phyloP scores from a whole-genome alignment of 2,329 filamentous ascomycete species.

The Lachnellula willkommii region DNA sequence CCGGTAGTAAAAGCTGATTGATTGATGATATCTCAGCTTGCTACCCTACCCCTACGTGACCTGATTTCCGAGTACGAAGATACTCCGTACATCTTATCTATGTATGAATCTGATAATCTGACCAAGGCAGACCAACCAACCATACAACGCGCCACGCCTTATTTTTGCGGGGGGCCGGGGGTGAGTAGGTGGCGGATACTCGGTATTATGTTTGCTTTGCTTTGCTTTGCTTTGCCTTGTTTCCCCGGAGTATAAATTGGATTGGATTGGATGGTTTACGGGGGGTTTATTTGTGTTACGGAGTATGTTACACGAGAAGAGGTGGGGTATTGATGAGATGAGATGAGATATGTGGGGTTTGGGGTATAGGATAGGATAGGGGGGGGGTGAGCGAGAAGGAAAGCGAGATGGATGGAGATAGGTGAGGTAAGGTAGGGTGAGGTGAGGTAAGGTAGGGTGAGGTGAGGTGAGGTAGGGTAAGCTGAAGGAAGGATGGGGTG shows the following conservation, averaged over 20 bases:
- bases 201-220: too few relatives aligned
- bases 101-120: too few relatives aligned
- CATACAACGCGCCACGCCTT: too few relatives aligned
- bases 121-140: too few relatives aligned
- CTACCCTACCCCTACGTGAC: too few relatives aligned
- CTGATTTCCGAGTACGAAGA: too few relatives aligned
- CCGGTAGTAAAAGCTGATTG: background rate
- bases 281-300: background rate
- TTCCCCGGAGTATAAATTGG: background rate
- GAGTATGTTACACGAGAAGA: too few relatives aligned
- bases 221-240: too few relatives aligned
- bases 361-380: background rate
- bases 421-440: background rate
- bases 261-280: background rate
- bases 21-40: background rate
- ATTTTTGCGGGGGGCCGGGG: too few relatives aligned
- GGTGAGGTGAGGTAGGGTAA: background rate
- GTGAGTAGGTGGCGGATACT: too few relatives aligned
- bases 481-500: background rate
- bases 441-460: background rate
- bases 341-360: background rate
- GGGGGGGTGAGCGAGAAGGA: too few relatives aligned
- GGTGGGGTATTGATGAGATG: background rate
- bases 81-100: too few relatives aligned
- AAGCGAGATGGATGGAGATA: background rate